These are phyloP conservation scores for Coemansia sp. DNA, from an alignment of 192 early-diverging fungal genomes.

Conservation along the genomic window DNA sequence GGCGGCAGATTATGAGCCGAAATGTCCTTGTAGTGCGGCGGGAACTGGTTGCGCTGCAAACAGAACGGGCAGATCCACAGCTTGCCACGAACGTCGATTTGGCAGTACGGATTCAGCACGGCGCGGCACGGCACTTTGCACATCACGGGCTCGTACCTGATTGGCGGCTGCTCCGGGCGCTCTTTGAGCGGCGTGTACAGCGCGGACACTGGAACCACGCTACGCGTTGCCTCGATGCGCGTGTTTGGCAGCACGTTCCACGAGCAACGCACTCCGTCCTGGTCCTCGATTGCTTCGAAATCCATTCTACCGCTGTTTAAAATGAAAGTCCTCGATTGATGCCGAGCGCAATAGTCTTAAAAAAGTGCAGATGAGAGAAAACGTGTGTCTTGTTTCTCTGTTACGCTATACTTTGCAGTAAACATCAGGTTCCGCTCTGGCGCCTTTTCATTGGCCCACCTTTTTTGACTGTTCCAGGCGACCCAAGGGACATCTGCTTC, in stretches of 20 bases:
- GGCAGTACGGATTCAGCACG: conserved; percentile 97
- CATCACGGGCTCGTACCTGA: conserved; percentile 96
- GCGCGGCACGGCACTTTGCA: conserved; percentile 94
- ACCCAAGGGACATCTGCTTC: conserved; percentile 1
- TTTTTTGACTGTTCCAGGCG: neutral
- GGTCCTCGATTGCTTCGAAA: conserved; percentile 89
- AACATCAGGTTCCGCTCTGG: conserved; percentile 15
- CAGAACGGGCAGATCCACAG: conserved; percentile 99
- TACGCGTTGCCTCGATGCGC: conserved; percentile 88
- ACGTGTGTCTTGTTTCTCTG: neutral
- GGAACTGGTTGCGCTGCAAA: conserved; percentile 93
- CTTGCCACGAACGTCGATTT: conserved; percentile 93
- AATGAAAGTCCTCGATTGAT: no score
- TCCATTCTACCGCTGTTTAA: conserved; percentile 57
- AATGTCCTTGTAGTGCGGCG: conserved; percentile 97
- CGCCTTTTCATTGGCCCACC: conserved; percentile 15
- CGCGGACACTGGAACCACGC: conserved; percentile 90
- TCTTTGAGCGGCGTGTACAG: conserved; percentile 96
- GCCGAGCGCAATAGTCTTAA: neutral
- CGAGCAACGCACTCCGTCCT: conserved; percentile 91
- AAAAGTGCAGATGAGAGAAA: neutral
- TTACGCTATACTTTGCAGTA: neutral
- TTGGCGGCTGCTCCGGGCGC: conserved; percentile 76
- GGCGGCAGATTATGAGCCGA: conserved; percentile 87
- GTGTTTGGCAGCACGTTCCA: conserved; percentile 98